Base-by-base conservation (phyloP, 352 stramenopile species). In the Globisporangium echinulatum region DNA sequence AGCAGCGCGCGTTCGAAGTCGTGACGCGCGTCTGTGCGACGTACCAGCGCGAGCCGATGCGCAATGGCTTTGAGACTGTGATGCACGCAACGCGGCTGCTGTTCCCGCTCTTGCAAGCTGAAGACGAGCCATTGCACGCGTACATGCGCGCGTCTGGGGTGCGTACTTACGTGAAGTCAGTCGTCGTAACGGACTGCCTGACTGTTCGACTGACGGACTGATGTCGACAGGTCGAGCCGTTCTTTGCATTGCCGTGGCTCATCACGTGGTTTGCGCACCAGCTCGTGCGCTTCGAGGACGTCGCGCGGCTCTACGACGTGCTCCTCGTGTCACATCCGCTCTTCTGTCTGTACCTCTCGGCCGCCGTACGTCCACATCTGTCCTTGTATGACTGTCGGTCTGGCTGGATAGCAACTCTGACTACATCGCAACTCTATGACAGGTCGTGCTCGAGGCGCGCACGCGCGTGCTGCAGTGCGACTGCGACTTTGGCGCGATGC, bases 261-360 rank as follows among this genome's bases (percentile, higher is more conserved):
- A 92, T 98, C 56, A 98, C 94, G 40, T 98, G 94, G 92, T 98
- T 98, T 67, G 75, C 86, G 11, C 94, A 98, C 71, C 85, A 98
- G 66, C 63, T 98, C 7, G 74, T 71, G 52, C 87, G 90, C 37
- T 93, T 97, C 8, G 59, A 75, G 3, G 70, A 97, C 55, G 92
- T 97, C 9, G 79, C 91, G 58, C 74, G 94, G 37, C 65, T 98
- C 47, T 98, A 95, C 70, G 94, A 98, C 70, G 86, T 96, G 36
- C 89, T 98, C 57, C 72, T 98, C n/a, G 74, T 89, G 33, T 92
- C 85, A 7, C 93, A 98, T 66, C 89, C 94, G 39, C 71, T 97
- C 33, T 94, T 98, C 58, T 82, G 86, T 7, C 59, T 98, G 6
- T 98, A 98, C 56, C 62, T 97, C 15, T 90, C 80, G 46, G 82